Evolutionary conservation across 805 yeast genomes (phyloP).

Genomic region (Metschnikowia corniflorae): DNA sequence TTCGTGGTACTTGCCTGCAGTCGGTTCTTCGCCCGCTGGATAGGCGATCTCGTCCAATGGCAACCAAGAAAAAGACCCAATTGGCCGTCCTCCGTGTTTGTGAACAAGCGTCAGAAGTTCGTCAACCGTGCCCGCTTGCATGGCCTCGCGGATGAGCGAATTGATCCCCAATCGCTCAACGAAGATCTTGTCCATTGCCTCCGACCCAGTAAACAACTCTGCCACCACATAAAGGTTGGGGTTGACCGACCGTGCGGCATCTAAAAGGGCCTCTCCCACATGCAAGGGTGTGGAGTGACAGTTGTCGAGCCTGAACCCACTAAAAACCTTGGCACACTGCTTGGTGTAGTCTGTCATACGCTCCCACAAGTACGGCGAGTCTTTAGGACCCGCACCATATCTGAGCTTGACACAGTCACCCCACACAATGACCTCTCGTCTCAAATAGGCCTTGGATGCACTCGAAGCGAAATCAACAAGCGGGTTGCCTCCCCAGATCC

Average conservation of each 20-base stretch:
- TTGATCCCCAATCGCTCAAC: constrained; percentile 89
- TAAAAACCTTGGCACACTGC: constrained; percentile 67
- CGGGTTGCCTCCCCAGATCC: constrained; percentile 98
- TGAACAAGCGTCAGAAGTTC: constrained; percentile 86
- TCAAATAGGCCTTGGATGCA: constrained; percentile 71
- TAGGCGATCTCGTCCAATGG: constrained; percentile 74
- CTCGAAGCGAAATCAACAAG: constrained; percentile 87
- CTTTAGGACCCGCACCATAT: constrained; percentile 72
- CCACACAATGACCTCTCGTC: constrained; percentile 95
- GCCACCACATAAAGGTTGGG: constrained; percentile 92
- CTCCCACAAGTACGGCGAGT: constrained; percentile 87
- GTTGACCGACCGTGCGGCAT: constrained; percentile 79
- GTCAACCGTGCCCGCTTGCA: constrained; percentile 90
- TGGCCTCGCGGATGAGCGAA: constrained; percentile 89
- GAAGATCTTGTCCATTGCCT: constrained; percentile 81
- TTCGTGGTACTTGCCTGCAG: constrained; percentile 21
- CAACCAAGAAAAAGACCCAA: constrained; percentile 82
- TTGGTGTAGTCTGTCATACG: constrained; percentile 78
- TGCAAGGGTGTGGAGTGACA: constrained; percentile 96
- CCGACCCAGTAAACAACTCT: constrained; percentile 90
- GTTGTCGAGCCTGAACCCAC: constrained; percentile 90
- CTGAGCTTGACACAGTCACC: constrained; percentile 94
- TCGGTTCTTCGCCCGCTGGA: constrained; percentile 49
- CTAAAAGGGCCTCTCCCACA: constrained; percentile 86
- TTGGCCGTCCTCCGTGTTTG: constrained; percentile 91